Evolutionary conservation across 805 yeast genomes (phyloP).

Genomic region (Candida insectorum): DNA sequence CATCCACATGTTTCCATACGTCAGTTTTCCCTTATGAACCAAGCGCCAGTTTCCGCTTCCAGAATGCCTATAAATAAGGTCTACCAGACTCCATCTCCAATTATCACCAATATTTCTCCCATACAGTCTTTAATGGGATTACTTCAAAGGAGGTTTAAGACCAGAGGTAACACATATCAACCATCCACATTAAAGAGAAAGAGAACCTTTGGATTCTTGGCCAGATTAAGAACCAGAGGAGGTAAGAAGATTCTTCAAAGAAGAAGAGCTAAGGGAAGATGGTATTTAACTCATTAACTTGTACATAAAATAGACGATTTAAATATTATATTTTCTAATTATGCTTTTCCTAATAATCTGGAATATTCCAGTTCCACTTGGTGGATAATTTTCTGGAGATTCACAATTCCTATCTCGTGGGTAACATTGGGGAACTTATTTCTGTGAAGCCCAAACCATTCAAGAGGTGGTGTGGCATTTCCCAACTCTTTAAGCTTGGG

Average conservation of each 20-base stretch:
- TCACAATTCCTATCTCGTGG: slow-evolving; percentile 73
- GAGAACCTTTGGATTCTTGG: slow-evolving; percentile 84
- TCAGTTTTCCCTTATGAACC: no score
- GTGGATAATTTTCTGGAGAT: slow-evolving; percentile 68
- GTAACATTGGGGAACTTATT: slow-evolving; percentile 81
- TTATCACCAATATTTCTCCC: not conserved
- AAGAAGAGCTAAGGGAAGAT: slow-evolving; percentile 85
- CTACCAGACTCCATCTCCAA: not conserved
- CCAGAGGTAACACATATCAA: slow-evolving; percentile 93
- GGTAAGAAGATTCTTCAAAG: slow-evolving; percentile 79
- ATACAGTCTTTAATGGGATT: slow-evolving; percentile 26
- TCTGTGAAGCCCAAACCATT: slow-evolving; percentile 95
- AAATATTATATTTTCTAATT: slow-evolving; percentile 2
- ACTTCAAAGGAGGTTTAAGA: slow-evolving; percentile 67
- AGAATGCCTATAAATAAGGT: slow-evolving; percentile 4
- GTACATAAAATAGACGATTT: slow-evolving; percentile 3
- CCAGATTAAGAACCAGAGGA: slow-evolving; percentile 67
- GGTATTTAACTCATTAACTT: slow-evolving; percentile 78
- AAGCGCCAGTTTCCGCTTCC: no score
- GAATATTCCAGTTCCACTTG: slow-evolving; percentile 60
- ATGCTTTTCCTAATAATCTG: slow-evolving; percentile 45
- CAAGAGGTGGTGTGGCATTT: slow-evolving; percentile 95
- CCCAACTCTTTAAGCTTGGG: slow-evolving; percentile 91
- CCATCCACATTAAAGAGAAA: slow-evolving; percentile 90
- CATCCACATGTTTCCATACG: no score